Base-by-base conservation (phyloP, 768 basidiomycete genomes). In the Holtermannia corniformis region DNA sequence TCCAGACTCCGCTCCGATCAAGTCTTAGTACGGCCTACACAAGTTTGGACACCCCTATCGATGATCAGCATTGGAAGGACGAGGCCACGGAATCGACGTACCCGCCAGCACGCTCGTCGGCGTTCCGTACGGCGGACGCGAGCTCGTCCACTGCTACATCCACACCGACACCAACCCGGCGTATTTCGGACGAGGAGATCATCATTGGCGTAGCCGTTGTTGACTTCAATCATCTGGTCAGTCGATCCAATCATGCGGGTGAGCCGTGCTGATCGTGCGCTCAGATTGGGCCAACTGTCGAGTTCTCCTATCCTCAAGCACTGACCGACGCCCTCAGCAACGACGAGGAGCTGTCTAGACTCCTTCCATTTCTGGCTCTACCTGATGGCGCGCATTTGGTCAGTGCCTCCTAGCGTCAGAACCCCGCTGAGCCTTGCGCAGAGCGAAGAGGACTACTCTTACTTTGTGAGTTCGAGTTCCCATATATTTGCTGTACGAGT, bases 331-430 rank as follows among this genome's bases (percentile, higher is more conserved):
- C 68, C 16, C 47, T 72, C 4, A 47, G 58, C 22, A 54, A 86
- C 28, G 84, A 97, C 66, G 86, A 89, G 55, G 87, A 92, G 67
- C 77, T 96, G 24, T 76, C 77, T 27, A 86, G 84, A 69, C 82
- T 89, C 27, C 76, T 99, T 25, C 95, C 95, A 0, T 97, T 99
- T 74, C 78, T 99, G 12, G 95, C 95, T 0, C 78, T 99, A 23
- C 95, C 95, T 1, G 95, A 99, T 64, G 95, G 95, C 16, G 95
- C 95, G 10, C 95, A 99, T 74, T 71, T 95, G 60, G 89, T 92
- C 62, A 57, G 84, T 74, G 4, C 50, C 2, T 28, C 19, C 43
- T 25, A 13, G 20, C 10, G 22, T 25, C 11, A 32, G 5, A 23
- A 28, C 28, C 16, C 7, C 20, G 12, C n/a, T 23, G 19, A 7